These are phyloP conservation scores for Helichrysum umbraculigerum DNA, from an alignment of 129 eudicot species.

Conservation along the genomic window DNA sequence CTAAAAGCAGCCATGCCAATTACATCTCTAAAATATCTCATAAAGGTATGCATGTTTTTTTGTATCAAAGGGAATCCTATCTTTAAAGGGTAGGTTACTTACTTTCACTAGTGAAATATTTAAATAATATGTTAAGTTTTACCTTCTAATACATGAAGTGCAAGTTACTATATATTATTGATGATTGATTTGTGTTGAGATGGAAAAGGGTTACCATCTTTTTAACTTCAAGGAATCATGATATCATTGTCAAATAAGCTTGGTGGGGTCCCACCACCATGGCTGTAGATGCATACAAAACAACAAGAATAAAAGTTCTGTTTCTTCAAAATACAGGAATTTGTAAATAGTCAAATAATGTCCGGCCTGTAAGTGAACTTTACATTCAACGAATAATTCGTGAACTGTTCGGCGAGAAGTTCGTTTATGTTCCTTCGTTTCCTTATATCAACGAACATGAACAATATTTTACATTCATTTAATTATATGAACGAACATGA, in stretches of 20 bases:
- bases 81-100: constrained; percentile 25
- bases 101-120: constrained; percentile 25
- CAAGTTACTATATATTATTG: neutral
- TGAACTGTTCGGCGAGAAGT: no score
- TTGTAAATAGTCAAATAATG: constrained; percentile 1
- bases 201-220: constrained; percentile 36
- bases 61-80: constrained; percentile 28
- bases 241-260: constrained; percentile 28
- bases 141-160: constrained; percentile 22
- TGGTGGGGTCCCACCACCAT: constrained; percentile 37
- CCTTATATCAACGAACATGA: no score
- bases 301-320: constrained; percentile 30
- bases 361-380: neutral
- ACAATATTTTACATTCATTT: no score
- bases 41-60: constrained; percentile 22
- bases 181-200: neutral
- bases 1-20: constrained; percentile 21
- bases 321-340: constrained; percentile 24
- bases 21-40: no score
- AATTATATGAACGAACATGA: no score
- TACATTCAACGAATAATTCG: no score
- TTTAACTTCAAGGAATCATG: constrained; percentile 24
- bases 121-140: neutral
- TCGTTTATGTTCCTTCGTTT: no score
- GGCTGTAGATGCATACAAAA: constrained; percentile 35